Evolutionary conservation across 1,284 basidiomycete species (phyloP), one percentile per base, ranked within the genome.

Genomic region (Acaromyces ingoldii): DNA sequence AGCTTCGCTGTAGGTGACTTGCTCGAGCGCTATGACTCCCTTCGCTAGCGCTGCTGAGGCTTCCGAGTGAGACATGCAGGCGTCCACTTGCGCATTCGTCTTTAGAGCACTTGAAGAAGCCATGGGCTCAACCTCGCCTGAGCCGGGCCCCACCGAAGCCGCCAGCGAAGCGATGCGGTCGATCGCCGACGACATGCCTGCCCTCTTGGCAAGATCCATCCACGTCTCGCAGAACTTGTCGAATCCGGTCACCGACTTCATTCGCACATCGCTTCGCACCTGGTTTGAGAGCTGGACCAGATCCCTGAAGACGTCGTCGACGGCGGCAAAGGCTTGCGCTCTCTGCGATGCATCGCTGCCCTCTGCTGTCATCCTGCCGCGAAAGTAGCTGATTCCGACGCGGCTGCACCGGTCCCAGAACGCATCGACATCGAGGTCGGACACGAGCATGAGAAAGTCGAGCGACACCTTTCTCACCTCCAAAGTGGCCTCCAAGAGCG

Each of bases 391-490:
- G 2, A 49, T 54, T 6, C 58, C 63, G 11, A 54, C 33, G 4
- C 64, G 56, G 11, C 61, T 61, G 3, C 51, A 58, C 3, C 64
- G 57, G 36, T 68, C 62, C 66, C 66, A 69, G 39, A 65, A 62
- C 17, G 66, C 66, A 11, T 45, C 45, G 1, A 56, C 41, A 19
- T 71, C 64, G 25, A 71, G 44, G 19, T 58, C 57, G 17, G 60
- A 53, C 2, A 59, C 62, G 34, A 43, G 52, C 2, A 58, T 47
- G 10, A 71, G 60, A 41, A 62, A 19, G 6, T 55, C 41, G 26
- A 68, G 39, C 33, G 63, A 57, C 1, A 57, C 31, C 9, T 59
- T 28, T 43, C 48, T 10, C 6, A 26, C 38, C 10, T 41, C 24
- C 4, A 49, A 49, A 19, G 1, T 49, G 7, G 34, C 22, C 11